Base-by-base conservation (phyloP, 768 basidiomycete species). In the Filobasidium floriforme region DNA sequence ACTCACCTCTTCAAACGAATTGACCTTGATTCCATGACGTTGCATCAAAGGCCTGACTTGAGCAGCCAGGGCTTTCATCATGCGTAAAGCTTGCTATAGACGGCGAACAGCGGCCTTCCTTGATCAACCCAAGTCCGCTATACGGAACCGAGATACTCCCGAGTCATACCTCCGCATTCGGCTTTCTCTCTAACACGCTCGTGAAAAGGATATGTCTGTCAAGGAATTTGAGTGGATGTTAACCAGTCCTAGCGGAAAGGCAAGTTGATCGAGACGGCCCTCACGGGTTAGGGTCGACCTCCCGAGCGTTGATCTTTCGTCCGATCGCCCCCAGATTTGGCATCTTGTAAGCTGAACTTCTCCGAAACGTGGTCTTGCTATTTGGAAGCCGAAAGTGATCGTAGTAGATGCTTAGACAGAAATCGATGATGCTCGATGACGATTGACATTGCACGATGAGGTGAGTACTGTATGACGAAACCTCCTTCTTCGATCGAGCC, bases 41-140 rank as follows among this genome's bases (percentile, higher is more conserved):
- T 73, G 60, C 76, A 78, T 77, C 57, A 77, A 73, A 24, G 70
- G 73, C 67, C 72, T 77, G 72, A 78, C 75, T 70, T 78, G 66
- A 15, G 67, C 67, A 49, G 67, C 63, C 18, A 68, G 41, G 10
- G 67, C 59, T 51, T 60, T 65, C 63, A 68, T 65, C 22, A 68
- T 61, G 28, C 40, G 32, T 19, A 41, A 24, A 26, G 67, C 67
- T 19, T 61, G 37, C 63, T 68, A 4, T 37, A 37, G 43, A n/a
- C 22, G 41, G 22, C 6, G 54, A 12, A 51, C 15, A 22, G 40
- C 44, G 18, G 24, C 7, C n/a, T n/a, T 22, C 6, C 22, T 4
- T 1, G 32, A n/a, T 12, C 24, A 29, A 12, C 11, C 15, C 19
- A 46, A 41, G 6, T 11, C 9, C 15, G 9, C 7, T 15, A 29